These are phyloP conservation scores for Fistulina hepatica DNA, from an alignment of 1,284 basidiomycete species.

Conservation along the genomic window DNA sequence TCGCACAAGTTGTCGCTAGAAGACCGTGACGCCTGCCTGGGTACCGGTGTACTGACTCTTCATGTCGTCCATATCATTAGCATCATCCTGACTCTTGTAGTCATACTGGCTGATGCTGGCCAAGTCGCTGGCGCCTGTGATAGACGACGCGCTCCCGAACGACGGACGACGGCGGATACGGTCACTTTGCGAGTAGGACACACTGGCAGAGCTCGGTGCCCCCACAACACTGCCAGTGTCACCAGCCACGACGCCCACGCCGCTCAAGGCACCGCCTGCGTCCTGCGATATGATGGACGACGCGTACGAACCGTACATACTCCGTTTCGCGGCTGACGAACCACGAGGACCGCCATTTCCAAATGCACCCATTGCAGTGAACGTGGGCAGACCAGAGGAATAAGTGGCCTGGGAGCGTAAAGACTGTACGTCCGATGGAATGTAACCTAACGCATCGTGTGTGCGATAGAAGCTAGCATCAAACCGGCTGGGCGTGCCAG, in stretches of 20 bases:
- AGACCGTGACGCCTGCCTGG: slow-evolving; percentile 74
- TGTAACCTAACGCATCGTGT: slow-evolving; percentile 89
- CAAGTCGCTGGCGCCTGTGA: slow-evolving; percentile 66
- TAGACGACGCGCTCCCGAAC: slow-evolving; percentile 54
- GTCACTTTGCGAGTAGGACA: slow-evolving; percentile 72
- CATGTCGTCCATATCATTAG: slow-evolving; percentile 67
- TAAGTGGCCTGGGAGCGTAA: slow-evolving; percentile 91
- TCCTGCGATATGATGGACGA: slow-evolving; percentile 89
- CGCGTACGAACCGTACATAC: slow-evolving; percentile 76
- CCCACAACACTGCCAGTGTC: slow-evolving; percentile 33
- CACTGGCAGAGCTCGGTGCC: slow-evolving; percentile 17
- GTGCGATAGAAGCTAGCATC: slow-evolving; percentile 92
- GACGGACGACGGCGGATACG: slow-evolving; percentile 44
- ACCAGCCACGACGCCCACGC: slow-evolving; percentile 43
- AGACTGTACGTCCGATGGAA: slow-evolving; percentile 91
- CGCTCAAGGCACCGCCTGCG: slow-evolving; percentile 52
- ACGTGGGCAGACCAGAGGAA: slow-evolving; percentile 81
- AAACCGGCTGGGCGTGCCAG: slow-evolving; percentile 83
- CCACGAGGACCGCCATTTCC: slow-evolving; percentile 51
- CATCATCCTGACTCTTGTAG: slow-evolving; percentile 80
- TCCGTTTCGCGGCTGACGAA: slow-evolving; percentile 54
- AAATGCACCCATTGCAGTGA: slow-evolving; percentile 60
- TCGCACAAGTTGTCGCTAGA: too few species aligned
- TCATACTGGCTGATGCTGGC: slow-evolving; percentile 71
- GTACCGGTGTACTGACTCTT: slow-evolving; percentile 77